Base-by-base conservation (phyloP, 2,329 filamentous ascomycete genomes). In the Epichloe aotearoae region DNA sequence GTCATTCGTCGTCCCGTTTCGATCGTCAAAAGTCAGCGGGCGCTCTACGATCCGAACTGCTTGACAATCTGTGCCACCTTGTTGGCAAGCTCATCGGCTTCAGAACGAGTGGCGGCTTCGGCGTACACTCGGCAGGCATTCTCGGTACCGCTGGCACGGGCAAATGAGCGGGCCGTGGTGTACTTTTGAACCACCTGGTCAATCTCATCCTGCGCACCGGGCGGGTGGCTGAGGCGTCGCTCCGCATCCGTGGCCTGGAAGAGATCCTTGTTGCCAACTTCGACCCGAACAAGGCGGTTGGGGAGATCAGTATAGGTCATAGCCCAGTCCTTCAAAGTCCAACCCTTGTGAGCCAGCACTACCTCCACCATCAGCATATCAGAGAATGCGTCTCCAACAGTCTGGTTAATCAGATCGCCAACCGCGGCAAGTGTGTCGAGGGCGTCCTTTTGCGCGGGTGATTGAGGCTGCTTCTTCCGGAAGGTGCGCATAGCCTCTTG, bases 281-380 rank as follows among this genome's bases (percentile, higher is more conserved):
- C 85, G 55, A 97, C 89, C 54, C 90, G 87, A 52, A 94, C 86
- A n/a, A 98, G 83, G 33, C 89, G 84, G 73, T 96, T 97, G 49
- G 93, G 93, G 14, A 97, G 82, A 66, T 98, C 93, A 23, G 80
- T 85, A 72, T 98, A 98, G 5, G 89, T 96, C 56, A 81, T 80
- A 55, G 90, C 82, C 93, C 93, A 98, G 66, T 97, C 88, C 64
- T 84, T 83, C 44, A 89, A 83, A 26, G 80, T 82, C 90, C 90
- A 98, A 58, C 76, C 78, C 73, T 96, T 97, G 77, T 97, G 89
- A 6, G 93, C 90, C 40, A 98, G 83, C 58, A 97, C 93, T 36
- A 91, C 87, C 69, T 98, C 93, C 39, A 97, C 90, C 62, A 98
- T 82, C 44, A 98, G 80, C 78, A 96, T 86, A 69, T 98, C 93